Evolutionary conservation across 1,284 basidiomycete species (phyloP).

Genomic region (Stygiomarasmius scandens): DNA sequence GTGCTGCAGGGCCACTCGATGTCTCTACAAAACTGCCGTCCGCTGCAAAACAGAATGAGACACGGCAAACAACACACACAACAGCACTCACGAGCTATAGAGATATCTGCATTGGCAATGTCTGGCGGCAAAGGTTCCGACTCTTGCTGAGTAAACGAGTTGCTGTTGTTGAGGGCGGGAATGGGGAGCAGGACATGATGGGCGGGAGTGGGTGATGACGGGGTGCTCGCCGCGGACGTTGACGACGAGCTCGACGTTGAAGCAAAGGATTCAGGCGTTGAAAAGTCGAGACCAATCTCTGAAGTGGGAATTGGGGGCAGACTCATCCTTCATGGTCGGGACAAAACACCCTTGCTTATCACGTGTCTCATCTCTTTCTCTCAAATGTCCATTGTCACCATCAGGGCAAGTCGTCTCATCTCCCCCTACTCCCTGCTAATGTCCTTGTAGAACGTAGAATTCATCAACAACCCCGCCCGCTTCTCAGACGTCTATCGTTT

Average conservation of each 20-base stretch:
- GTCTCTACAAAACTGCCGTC: slow-evolving; percentile 80
- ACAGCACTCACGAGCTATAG: slow-evolving; percentile 57
- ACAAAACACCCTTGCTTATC: too few relatives aligned
- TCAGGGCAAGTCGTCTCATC: slow-evolving; percentile 46
- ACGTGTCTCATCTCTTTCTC: background rate
- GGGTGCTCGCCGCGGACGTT: background rate
- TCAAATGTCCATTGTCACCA: slow-evolving; percentile 71
- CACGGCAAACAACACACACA: background rate
- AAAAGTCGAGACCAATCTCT: background rate
- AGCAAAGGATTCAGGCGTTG: background rate
- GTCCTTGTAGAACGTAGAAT: slow-evolving; percentile 70
- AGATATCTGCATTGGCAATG: slow-evolving; percentile 59
- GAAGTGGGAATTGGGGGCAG: too few relatives aligned
- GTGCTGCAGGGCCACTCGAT: slow-evolving; percentile 69
- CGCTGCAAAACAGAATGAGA: slow-evolving; percentile 31
- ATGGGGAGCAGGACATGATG: background rate
- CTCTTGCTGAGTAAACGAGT: slow-evolving; percentile 38
- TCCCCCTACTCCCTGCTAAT: background rate
- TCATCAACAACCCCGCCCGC: slow-evolving; percentile 91
- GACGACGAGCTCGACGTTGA: background rate
- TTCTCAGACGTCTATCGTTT: slow-evolving; percentile 93
- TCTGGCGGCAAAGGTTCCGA: slow-evolving; percentile 38
- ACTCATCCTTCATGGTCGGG: too few relatives aligned
- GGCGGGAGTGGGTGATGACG: background rate
- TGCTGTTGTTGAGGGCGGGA: slow-evolving; percentile 1